Conservation (phyloP, 441 rosid genomes). For the Eutrema salsugineum region DNA sequence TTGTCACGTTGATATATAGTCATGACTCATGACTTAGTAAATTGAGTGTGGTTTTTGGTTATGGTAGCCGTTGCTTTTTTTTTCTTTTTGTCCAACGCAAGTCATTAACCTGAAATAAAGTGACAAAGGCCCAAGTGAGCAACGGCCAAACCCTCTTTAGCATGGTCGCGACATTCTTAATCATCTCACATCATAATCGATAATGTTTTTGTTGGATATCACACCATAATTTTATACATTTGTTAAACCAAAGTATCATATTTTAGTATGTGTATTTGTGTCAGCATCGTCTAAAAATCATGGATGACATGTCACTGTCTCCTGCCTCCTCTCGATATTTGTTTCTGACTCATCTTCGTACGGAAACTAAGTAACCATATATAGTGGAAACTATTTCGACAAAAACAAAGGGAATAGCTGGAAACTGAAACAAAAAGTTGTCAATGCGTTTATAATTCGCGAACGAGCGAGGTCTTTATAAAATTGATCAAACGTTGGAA, state of each 20-base stretch:
- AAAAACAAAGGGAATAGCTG: not conserved
- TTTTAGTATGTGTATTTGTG: not conserved
- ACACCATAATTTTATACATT: not conserved
- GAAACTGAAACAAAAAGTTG: slow-evolving; percentile 16
- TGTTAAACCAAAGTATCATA: not conserved
- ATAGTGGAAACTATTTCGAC: slow-evolving; percentile 1
- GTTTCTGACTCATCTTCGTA: slow-evolving; percentile 6
- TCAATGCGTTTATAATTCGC: not conserved
- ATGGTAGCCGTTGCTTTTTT: not conserved
- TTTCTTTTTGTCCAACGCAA: not conserved
- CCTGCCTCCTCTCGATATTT: not conserved
- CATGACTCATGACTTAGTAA: not conserved
- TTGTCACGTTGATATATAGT: not conserved
- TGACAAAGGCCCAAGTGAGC: slow-evolving; percentile 11
- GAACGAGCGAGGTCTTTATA: not conserved
- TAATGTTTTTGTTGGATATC: not conserved
- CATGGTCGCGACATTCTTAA: not conserved
- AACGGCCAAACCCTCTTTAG: not conserved
- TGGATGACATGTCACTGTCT: not conserved
- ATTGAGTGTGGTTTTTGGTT: not conserved
- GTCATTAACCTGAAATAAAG: not conserved
- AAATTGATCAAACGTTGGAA: not conserved
- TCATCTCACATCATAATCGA: slow-evolving; percentile 2
- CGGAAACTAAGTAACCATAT: not conserved
- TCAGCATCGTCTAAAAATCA: not conserved